A percentile compares a stretch with the other conserved stretches of the same genome.
These are phyloP conservation scores for Diplodia corticola DNA, from an alignment of 2,329 filamentous ascomycete genomes.

Conservation along the genomic window DNA sequence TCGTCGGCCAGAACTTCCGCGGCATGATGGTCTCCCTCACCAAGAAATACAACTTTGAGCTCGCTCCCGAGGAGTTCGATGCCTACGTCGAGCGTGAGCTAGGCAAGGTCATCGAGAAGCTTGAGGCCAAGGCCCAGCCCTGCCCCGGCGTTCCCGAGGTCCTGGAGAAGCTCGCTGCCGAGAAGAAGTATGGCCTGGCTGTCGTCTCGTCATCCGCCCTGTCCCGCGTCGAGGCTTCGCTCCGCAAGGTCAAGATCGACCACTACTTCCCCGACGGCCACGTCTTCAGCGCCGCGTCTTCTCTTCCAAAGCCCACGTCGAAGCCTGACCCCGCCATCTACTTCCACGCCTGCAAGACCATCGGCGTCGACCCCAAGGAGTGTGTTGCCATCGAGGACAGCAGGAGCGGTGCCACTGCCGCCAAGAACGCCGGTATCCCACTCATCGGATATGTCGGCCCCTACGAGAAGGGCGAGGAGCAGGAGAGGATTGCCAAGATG, in stretches of 20 bases:
- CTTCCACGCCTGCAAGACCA: conserved; percentile 70
- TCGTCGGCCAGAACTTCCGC: conserved; percentile 92
- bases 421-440: conserved; percentile 74
- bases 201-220: conserved; percentile 82
- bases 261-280: conserved; percentile 75
- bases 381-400: conserved; percentile 84
- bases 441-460: conserved; percentile 84
- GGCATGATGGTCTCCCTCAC: conserved; percentile 82
- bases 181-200: conserved; percentile 68
- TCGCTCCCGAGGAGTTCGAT: conserved; percentile 69
- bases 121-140: conserved; percentile 65
- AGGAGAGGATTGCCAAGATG: conserved; percentile 58
- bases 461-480: conserved; percentile 66
- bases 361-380: conserved; percentile 71
- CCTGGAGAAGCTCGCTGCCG: conserved; percentile 63
- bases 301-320: conserved; percentile 74
- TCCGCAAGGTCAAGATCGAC: conserved; percentile 76
- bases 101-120: conserved; percentile 78
- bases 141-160: conserved; percentile 69
- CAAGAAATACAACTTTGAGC: conserved; percentile 71
- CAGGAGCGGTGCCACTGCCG: conserved; percentile 79
- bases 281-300: conserved; percentile 81
- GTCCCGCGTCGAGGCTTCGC: conserved; percentile 72
- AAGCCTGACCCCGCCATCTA: conserved; percentile 94
- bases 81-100: conserved; percentile 75